Conservation (phyloP, 202 grass and related monocot genomes). For the Alloteropsis angusta region DNA sequence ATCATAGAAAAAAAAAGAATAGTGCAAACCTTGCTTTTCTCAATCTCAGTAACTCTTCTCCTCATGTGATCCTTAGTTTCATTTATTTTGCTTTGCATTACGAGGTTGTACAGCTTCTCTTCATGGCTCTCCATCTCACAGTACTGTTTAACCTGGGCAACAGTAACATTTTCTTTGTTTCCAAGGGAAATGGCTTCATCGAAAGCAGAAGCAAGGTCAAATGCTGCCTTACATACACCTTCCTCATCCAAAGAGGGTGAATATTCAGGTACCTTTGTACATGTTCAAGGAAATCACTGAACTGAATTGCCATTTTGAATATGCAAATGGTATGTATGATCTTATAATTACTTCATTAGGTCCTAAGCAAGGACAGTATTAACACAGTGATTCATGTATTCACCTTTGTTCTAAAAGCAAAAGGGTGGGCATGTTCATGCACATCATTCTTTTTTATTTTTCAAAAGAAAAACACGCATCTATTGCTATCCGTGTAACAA, state of each 20-base stretch:
- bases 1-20: background rate
- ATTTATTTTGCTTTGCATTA: constrained; percentile 89
- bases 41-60: constrained; percentile 73
- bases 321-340: constrained; percentile 15
- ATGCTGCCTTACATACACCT: constrained; percentile 47
- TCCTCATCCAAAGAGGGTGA: constrained; percentile 82
- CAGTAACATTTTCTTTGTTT: constrained; percentile 88
- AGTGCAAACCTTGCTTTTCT: constrained; percentile 81
- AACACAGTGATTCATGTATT: background rate
- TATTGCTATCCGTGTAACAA: background rate
- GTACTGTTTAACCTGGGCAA: constrained; percentile 78
- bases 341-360: background rate
- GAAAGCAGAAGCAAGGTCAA: constrained; percentile 75
- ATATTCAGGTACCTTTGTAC: constrained; percentile 76
- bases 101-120: constrained; percentile 80
- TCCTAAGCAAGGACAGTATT: background rate
- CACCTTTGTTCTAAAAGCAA: constrained; percentile 8
- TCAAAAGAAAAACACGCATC: background rate
- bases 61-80: constrained; percentile 90
- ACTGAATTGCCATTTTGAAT: background rate
- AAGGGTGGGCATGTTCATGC: background rate
- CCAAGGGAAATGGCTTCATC: constrained; percentile 87
- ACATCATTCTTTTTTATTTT: background rate
- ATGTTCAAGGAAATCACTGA: constrained; percentile 55
- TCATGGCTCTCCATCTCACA: constrained; percentile 90